A percentile compares a stretch with the other conserved stretches of the same genome.
These are phyloP conservation scores for Mychonastes homosphaera DNA, from an alignment of 139 green algal species.

Conservation along the genomic window DNA sequence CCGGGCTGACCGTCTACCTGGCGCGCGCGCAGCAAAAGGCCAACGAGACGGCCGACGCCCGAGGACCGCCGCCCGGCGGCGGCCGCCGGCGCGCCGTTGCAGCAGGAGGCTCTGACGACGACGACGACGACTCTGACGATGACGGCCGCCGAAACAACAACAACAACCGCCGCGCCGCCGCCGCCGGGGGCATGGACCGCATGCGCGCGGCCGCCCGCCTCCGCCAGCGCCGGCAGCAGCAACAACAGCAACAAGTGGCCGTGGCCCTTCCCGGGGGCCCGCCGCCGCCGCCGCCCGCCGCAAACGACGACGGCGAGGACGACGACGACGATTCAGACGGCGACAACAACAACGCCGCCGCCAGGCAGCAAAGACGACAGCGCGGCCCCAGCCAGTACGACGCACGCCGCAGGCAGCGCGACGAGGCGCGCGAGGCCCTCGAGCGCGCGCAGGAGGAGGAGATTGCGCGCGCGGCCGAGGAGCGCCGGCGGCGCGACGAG, in stretches of 20 bases:
- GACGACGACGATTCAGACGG: constrained; percentile 1
- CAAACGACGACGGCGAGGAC: too few relatives aligned
- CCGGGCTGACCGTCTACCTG: neutral
- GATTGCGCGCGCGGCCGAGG: constrained; percentile 45
- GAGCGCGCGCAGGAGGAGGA: constrained; percentile 58
- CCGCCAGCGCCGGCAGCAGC: too few relatives aligned
- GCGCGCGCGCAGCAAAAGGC: neutral
- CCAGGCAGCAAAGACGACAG: constrained; percentile 1
- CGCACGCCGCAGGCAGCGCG: constrained; percentile 29
- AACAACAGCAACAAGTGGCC: too few relatives aligned
- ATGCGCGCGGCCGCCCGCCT: too few relatives aligned
- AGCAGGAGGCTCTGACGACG: neutral
- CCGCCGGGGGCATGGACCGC: too few relatives aligned
- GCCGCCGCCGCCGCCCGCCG: too few relatives aligned
- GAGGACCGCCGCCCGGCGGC: neutral
- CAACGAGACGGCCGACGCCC: neutral
- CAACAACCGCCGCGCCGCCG: constrained; percentile 6
- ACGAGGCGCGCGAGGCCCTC: constrained; percentile 53
- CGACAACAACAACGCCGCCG: constrained; percentile 10
- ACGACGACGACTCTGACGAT: constrained; percentile 1
- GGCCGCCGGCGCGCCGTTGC: too few relatives aligned
- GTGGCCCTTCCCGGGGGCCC: too few relatives aligned
- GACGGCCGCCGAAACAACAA: neutral
- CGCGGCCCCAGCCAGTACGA: constrained; percentile 45
- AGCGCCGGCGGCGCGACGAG: constrained; percentile 39